Evolutionary conservation across 2,329 filamentous ascomycete genomes (phyloP).

Genomic region (Chrysoporthe austroafricana): DNA sequence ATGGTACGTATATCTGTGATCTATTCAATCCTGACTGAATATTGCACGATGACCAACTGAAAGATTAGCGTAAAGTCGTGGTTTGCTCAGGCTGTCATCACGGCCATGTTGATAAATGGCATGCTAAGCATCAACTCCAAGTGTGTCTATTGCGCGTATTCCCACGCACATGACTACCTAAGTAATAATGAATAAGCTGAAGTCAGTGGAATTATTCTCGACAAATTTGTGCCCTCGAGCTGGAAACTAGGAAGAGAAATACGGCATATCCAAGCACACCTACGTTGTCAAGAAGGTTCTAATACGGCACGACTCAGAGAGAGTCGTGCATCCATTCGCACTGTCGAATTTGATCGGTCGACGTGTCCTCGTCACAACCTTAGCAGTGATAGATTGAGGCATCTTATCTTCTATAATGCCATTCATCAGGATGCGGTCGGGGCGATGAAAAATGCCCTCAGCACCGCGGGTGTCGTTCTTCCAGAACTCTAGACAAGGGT

Average conservation of each 20-base stretch:
- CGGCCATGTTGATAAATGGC: too few species aligned
- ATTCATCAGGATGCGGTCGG: not conserved
- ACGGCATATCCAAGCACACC: not conserved
- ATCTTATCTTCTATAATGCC: slow-evolving; percentile 4
- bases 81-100: too few species aligned
- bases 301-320: not conserved
- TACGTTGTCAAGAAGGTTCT: slow-evolving; percentile 4
- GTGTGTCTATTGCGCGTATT: too few species aligned
- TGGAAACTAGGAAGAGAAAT: not conserved
- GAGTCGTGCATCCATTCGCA: not conserved
- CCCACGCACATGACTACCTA: too few species aligned
- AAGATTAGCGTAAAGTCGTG: too few species aligned
- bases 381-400: not conserved
- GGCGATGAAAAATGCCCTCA: not conserved
- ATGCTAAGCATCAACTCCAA: too few species aligned
- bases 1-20: too few species aligned
- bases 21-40: too few species aligned
- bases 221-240: not conserved
- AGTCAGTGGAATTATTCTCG: not conserved
- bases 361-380: slow-evolving; percentile 1
- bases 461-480: not conserved
- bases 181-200: too few species aligned
- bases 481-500: not conserved
- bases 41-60: too few species aligned
- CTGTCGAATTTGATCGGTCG: slow-evolving; percentile 11